These are phyloP conservation scores for Cymodocea nodosa DNA, from an alignment of 116 monocot species.

Conservation along the genomic window DNA sequence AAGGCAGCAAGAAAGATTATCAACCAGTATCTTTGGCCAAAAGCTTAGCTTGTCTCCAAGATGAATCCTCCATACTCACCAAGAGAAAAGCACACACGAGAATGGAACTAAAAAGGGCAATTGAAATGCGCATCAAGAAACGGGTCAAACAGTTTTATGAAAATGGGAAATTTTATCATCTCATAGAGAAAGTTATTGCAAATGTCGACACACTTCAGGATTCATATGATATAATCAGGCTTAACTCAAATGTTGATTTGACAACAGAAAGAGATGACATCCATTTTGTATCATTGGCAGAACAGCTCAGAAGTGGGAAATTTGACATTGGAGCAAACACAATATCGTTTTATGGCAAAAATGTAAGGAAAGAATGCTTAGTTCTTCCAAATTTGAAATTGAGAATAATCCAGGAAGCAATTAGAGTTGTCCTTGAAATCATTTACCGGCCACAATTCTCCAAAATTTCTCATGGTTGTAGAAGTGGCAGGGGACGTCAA, in stretches of 20 bases:
- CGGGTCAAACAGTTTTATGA: constrained; percentile 49
- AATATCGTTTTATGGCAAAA: constrained; percentile 22
- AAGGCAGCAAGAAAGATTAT: neutral
- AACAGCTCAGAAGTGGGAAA: constrained; percentile 32
- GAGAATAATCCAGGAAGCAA: constrained; percentile 63
- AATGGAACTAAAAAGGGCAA: constrained; percentile 47
- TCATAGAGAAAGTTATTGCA: constrained; percentile 55
- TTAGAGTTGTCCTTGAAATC: constrained; percentile 70
- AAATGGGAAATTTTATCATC: constrained; percentile 53
- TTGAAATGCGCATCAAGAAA: constrained; percentile 76
- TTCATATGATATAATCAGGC: constrained; percentile 64
- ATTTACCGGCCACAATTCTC: constrained; percentile 82
- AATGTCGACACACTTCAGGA: constrained; percentile 44
- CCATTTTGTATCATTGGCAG: constrained; percentile 51
- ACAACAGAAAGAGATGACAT: constrained; percentile 25
- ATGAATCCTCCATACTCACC: constrained; percentile 20
- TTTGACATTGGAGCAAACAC: constrained; percentile 46
- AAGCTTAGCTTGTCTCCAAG: constrained; percentile 70
- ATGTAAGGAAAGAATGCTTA: constrained; percentile 21
- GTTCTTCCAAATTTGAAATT: constrained; percentile 69
- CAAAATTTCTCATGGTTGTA: constrained; percentile 84
- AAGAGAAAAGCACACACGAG: constrained; percentile 23
- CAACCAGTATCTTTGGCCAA: constrained; percentile 52
- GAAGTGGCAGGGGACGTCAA: constrained; percentile 66
- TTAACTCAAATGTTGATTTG: constrained; percentile 61